Conservation (phyloP, 1,284 basidiomycete genomes). For the Fomitiporia mediterranea region DNA sequence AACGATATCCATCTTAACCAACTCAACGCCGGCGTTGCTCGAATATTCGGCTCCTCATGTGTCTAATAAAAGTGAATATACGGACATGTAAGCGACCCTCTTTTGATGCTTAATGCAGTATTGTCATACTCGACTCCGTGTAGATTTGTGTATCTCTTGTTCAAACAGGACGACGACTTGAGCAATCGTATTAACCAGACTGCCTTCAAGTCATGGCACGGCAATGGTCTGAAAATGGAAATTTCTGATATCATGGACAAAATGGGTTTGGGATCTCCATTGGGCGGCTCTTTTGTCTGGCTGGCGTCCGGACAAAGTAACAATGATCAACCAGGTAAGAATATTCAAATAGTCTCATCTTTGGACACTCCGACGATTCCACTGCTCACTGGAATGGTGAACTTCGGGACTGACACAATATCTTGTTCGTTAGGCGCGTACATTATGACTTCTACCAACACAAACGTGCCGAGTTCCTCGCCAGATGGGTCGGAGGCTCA, state of each 20-base stretch:
- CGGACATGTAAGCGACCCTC: conserved; percentile 1
- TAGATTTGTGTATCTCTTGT: conserved; percentile 15
- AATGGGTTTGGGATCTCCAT: conserved; percentile 4
- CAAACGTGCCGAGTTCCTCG: too few relatives aligned
- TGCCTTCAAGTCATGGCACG: background rate
- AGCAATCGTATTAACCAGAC: background rate
- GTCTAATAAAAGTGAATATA: background rate
- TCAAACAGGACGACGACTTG: conserved; percentile 8
- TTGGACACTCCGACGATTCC: background rate
- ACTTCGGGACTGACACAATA: background rate
- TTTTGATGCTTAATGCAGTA: background rate
- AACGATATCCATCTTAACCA: conserved; percentile 12
- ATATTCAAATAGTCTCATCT: background rate
- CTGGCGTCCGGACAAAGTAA: background rate
- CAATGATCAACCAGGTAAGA: background rate
- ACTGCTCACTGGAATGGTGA: background rate
- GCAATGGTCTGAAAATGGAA: background rate
- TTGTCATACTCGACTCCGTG: background rate
- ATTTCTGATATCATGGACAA: conserved; percentile 13
- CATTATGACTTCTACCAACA: background rate
- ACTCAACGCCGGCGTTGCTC: conserved; percentile 17
- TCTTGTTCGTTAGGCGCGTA: background rate
- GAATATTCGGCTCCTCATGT: conserved; percentile 9
- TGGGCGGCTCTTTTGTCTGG: conserved; percentile 16
- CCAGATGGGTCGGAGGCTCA: too few relatives aligned